Percentiles rank a stretch among this genome's conserved stretches.
Conservation (phyloP, 768 basidiomycete species). For the Mycena rebaudengoi region DNA sequence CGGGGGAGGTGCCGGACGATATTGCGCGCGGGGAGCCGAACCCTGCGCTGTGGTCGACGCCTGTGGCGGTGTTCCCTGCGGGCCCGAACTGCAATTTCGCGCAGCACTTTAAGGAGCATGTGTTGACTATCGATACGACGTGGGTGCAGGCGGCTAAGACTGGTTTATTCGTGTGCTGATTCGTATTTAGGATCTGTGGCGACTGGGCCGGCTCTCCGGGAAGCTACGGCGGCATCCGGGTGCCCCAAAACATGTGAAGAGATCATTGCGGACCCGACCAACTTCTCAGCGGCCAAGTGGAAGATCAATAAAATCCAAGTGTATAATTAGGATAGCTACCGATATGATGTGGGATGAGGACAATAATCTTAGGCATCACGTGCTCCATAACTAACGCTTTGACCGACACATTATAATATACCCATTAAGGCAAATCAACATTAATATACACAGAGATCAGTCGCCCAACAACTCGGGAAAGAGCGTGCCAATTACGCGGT, state of each 20-base stretch:
- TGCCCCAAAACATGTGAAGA: constrained; percentile 45
- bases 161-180: neutral
- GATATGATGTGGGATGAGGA: too few species aligned
- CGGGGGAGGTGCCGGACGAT: constrained; percentile 41
- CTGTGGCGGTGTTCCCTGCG: constrained; percentile 45
- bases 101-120: constrained; percentile 44
- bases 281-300: constrained; percentile 61
- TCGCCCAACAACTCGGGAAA: constrained; percentile 74
- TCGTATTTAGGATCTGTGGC: constrained; percentile 10
- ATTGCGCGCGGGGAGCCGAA: constrained; percentile 38
- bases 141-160: neutral
- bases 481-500: constrained; percentile 71
- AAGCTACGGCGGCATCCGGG: constrained; percentile 31
- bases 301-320: constrained; percentile 54
- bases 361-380: too few species aligned
- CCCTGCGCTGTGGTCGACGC: constrained; percentile 43
- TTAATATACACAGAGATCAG: neutral
- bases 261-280: constrained; percentile 56
- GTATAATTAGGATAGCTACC: constrained; percentile 1
- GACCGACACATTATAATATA: too few species aligned
- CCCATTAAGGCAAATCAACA: neutral
- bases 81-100: constrained; percentile 42
- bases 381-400: neutral
- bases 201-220: constrained; percentile 24
- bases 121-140: constrained; percentile 42